Conservation (phyloP, 106 monocot genomes). For the Dactylorhiza incarnata region DNA sequence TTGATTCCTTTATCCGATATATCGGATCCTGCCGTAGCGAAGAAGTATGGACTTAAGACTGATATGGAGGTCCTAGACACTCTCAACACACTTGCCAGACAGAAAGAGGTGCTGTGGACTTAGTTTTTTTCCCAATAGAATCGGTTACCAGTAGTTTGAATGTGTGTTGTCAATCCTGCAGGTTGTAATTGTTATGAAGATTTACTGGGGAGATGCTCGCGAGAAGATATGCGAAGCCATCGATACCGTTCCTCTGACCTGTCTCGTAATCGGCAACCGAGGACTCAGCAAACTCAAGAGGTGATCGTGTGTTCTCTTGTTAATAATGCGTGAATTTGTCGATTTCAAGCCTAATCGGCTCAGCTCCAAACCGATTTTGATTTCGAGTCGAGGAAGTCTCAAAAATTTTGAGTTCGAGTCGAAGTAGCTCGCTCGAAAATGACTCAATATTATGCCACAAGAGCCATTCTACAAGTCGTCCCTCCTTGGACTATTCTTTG, state of each 20-base stretch:
- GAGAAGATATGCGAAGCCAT: slow-evolving; percentile 84
- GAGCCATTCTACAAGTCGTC: no score
- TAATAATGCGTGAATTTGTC: neutral
- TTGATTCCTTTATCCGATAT: slow-evolving; percentile 73
- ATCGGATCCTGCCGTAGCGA: slow-evolving; percentile 38
- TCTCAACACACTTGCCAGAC: slow-evolving; percentile 43
- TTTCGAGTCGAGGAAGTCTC: no score
- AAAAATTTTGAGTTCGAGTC: no score
- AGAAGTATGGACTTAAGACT: slow-evolving; percentile 73
- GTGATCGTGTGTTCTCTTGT: slow-evolving; percentile 16
- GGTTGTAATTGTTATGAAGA: slow-evolving; percentile 63
- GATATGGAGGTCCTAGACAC: slow-evolving; percentile 69
- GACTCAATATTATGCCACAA: no score
- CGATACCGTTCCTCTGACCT: slow-evolving; percentile 58
- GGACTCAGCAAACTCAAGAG: slow-evolving; percentile 79
- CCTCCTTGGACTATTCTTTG: no score
- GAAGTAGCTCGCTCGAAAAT: no score
- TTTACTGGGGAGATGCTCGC: slow-evolving; percentile 78
- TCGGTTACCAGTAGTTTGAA: neutral
- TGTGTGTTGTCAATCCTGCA: slow-evolving; percentile 16
- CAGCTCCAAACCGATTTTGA: no score
- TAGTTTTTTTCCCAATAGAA: neutral
- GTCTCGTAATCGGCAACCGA: slow-evolving; percentile 67
- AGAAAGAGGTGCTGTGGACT: slow-evolving; percentile 55
- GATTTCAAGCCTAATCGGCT: no score